Evolutionary conservation across 495 filamentous ascomycete species (phyloP).

Genomic region (Aspergillus coremiiformis): DNA sequence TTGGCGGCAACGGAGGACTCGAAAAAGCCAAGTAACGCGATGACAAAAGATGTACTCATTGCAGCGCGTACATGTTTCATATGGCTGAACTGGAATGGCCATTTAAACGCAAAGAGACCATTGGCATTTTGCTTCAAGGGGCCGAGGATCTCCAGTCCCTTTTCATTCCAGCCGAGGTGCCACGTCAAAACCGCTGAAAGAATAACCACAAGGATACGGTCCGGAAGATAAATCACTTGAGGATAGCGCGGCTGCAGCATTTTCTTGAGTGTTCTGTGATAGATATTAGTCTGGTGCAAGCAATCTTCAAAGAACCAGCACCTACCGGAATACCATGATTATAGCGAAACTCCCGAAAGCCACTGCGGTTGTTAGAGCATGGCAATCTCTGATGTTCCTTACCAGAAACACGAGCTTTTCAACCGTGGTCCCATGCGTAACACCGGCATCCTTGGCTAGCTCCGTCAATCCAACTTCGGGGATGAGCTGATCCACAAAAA

Average conservation of each 20-base stretch:
- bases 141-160: slow-evolving; percentile 78
- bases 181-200: slow-evolving; percentile 75
- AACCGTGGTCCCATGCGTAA: slow-evolving; percentile 75
- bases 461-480: slow-evolving; percentile 76
- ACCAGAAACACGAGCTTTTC: slow-evolving; percentile 77
- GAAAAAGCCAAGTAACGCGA: slow-evolving; percentile 94
- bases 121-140: slow-evolving; percentile 57
- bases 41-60: slow-evolving; percentile 86
- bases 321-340: slow-evolving; percentile 77
- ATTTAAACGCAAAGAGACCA: slow-evolving; percentile 67
- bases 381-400: slow-evolving; percentile 53
- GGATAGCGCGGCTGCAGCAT: slow-evolving; percentile 75
- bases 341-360: slow-evolving; percentile 73
- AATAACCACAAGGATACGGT: slow-evolving; percentile 87
- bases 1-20: slow-evolving; percentile 98
- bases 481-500: slow-evolving; percentile 89
- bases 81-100: slow-evolving; percentile 69
- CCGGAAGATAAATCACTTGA: slow-evolving; percentile 79
- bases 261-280: slow-evolving; percentile 64
- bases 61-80: slow-evolving; percentile 79
- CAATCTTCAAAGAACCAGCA: slow-evolving; percentile 2
- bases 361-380: slow-evolving; percentile 66
- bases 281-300: slow-evolving; percentile 1
- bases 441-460: slow-evolving; percentile 47
- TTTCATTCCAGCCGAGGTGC: slow-evolving; percentile 68